A percentile compares a stretch with the other conserved stretches of the same genome.
Evolutionary conservation across 176 grass and related monocot genomes (phyloP).

Genomic region (Echinochloa phyllopogon): DNA sequence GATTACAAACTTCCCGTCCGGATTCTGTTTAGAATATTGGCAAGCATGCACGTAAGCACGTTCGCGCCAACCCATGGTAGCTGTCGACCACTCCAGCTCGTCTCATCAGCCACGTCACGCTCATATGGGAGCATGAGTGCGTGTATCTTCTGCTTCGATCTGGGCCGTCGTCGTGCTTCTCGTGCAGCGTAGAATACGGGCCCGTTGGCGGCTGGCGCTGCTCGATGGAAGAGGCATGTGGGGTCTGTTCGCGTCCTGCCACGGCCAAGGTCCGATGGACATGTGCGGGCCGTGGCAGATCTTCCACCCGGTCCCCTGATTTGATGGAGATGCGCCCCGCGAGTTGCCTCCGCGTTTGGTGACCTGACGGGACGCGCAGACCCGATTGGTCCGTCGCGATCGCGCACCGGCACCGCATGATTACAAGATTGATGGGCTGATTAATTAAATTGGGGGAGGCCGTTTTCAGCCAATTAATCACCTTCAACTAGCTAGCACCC

Average conservation of each 20-base stretch:
- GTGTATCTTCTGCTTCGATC: background rate
- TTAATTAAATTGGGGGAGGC: background rate
- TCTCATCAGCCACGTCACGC: background rate
- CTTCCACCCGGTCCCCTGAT: background rate
- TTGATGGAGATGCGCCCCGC: background rate
- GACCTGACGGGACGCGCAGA: background rate
- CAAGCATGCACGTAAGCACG: background rate
- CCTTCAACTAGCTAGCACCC: background rate
- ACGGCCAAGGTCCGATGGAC: background rate
- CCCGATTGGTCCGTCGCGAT: background rate
- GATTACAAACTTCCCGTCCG: background rate
- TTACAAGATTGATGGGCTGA: background rate
- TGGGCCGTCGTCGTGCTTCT: background rate
- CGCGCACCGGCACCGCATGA: background rate
- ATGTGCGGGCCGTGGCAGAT: background rate
- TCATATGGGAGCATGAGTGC: background rate
- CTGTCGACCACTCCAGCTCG: background rate
- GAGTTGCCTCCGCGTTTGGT: background rate
- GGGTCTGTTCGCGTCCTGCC: background rate
- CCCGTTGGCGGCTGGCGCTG: no score
- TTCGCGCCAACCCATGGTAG: slow-evolving; percentile 3
- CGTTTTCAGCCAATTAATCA: background rate
- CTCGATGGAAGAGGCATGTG: background rate
- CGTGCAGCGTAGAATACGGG: background rate
- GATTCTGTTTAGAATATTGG: background rate